Evolutionary conservation across 768 basidiomycete species (phyloP).

Genomic region (Auricularia cornea): DNA sequence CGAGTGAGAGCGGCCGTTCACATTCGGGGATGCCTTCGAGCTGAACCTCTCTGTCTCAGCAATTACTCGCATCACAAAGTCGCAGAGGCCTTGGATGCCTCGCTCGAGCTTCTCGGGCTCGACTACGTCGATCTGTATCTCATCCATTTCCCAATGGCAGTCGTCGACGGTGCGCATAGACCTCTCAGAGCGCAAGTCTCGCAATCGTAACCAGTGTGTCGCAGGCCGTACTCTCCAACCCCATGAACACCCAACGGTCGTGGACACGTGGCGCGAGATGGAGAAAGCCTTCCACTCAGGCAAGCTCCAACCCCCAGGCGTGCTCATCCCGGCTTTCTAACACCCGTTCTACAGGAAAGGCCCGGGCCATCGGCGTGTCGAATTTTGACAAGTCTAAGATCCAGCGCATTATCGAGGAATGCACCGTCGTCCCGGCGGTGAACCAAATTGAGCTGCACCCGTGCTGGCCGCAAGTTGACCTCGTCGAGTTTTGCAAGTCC

Average conservation of each 20-base stretch:
- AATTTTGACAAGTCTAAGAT: conserved; percentile 51
- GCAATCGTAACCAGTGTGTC: no score
- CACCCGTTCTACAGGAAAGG: background rate
- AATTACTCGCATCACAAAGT: conserved; percentile 54
- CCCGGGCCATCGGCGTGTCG: conserved; percentile 31
- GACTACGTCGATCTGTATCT: conserved; percentile 74
- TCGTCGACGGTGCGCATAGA: background rate
- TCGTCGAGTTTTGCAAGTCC: conserved; percentile 49
- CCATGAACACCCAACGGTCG: conserved; percentile 3
- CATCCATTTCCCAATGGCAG: conserved; percentile 29
- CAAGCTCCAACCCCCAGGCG: background rate
- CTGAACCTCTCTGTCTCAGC: conserved; percentile 48
- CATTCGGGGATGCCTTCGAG: background rate
- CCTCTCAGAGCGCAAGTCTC: no score
- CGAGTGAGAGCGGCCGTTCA: conserved; percentile 7
- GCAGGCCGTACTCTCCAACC: background rate
- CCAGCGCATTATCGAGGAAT: conserved; percentile 28
- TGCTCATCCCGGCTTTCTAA: background rate
- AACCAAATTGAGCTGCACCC: conserved; percentile 78
- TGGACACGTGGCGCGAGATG: conserved; percentile 75
- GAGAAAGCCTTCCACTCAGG: conserved; percentile 62
- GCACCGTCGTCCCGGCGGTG: conserved; percentile 42
- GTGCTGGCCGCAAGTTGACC: conserved; percentile 50
- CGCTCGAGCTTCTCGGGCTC: conserved; percentile 60
- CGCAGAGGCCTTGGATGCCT: conserved; percentile 53